A percentile compares a stretch with the other conserved stretches of the same genome.
phyloP scores from a whole-genome alignment of 495 filamentous ascomycete species.

The Penicillium waksmanii region DNA sequence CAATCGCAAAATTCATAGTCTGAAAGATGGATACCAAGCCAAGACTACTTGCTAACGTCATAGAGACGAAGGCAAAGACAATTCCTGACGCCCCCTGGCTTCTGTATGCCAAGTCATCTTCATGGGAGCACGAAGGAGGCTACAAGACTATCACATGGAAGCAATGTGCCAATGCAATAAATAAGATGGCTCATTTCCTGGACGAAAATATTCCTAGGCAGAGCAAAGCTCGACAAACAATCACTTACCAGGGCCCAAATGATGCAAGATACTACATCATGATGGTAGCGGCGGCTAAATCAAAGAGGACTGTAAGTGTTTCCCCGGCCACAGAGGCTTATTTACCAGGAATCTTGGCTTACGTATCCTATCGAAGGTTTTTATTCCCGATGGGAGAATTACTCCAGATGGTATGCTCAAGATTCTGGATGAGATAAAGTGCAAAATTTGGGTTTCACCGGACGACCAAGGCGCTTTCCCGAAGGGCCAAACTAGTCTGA shows the following conservation, averaged over 20 bases:
- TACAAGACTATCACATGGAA: slow-evolving; percentile 4
- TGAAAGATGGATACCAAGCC: background rate
- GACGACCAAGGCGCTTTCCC: background rate
- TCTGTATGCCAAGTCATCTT: background rate
- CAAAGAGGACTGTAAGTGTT: slow-evolving; percentile 3
- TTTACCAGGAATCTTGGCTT: background rate
- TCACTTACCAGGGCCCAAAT: slow-evolving; percentile 5
- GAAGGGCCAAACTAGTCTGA: background rate
- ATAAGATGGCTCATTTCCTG: background rate
- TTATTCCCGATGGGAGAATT: background rate
- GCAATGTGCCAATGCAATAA: slow-evolving; percentile 5
- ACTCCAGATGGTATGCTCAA: background rate
- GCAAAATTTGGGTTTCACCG: background rate
- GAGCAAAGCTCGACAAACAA: background rate
- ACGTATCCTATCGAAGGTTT: background rate
- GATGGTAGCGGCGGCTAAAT: slow-evolving; percentile 4
- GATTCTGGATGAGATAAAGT: background rate
- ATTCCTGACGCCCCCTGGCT: slow-evolving; percentile 1
- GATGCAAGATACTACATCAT: slow-evolving; percentile 5
- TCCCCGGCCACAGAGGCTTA: background rate
- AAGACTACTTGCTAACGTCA: background rate
- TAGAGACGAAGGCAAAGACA: slow-evolving; percentile 3
- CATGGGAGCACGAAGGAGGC: slow-evolving; percentile 4
- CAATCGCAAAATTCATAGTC: background rate
- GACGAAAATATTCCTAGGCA: slow-evolving; percentile 4